A percentile compares a stretch with the other conserved stretches of the same genome.
These are phyloP conservation scores for Sphagnurus paluster DNA, from an alignment of 1,284 basidiomycete genomes.

Conservation along the genomic window DNA sequence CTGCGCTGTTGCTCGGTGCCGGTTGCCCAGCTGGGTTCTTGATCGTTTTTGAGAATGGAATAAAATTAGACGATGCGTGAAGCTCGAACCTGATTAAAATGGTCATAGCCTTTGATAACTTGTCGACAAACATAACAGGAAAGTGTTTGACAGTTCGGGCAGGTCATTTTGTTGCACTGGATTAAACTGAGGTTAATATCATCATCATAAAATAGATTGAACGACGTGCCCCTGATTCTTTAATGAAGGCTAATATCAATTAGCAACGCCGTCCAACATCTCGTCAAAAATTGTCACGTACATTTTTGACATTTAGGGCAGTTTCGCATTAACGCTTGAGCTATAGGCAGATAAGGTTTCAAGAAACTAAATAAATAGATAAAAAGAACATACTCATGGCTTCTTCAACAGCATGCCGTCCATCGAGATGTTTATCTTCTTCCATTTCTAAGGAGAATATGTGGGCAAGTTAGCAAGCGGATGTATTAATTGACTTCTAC, in stretches of 20 bases:
- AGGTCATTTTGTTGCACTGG: constrained; percentile 58
- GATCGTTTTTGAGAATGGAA: not conserved
- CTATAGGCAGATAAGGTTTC: constrained; percentile 34
- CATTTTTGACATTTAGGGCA: constrained; percentile 81
- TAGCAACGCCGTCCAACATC: not conserved
- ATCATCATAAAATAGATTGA: not conserved
- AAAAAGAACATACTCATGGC: constrained; percentile 71
- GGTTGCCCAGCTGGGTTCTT: constrained; percentile 3
- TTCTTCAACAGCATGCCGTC: constrained; percentile 79
- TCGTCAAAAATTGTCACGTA: constrained; percentile 29
- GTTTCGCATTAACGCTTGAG: constrained; percentile 78
- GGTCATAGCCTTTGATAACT: constrained; percentile 60
- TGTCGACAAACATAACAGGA: constrained; percentile 22
- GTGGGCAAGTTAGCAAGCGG: constrained; percentile 1
- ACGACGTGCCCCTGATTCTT: constrained; percentile 64
- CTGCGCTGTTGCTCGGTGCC: constrained; percentile 25
- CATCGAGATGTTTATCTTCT: constrained; percentile 70
- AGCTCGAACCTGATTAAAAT: constrained; percentile 61
- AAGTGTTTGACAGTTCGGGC: constrained; percentile 18
- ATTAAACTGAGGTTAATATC: not conserved
- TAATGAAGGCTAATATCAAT: constrained; percentile 64
- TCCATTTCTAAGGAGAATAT: constrained; percentile 53
- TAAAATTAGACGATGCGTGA: not conserved
- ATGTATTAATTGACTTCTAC: constrained; percentile 33
- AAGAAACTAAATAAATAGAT: not conserved